Evolutionary conservation across 129 eudicot genomes (phyloP), one percentile per base, ranked within the genome.

Genomic region (Scalesia atractyloides): DNA sequence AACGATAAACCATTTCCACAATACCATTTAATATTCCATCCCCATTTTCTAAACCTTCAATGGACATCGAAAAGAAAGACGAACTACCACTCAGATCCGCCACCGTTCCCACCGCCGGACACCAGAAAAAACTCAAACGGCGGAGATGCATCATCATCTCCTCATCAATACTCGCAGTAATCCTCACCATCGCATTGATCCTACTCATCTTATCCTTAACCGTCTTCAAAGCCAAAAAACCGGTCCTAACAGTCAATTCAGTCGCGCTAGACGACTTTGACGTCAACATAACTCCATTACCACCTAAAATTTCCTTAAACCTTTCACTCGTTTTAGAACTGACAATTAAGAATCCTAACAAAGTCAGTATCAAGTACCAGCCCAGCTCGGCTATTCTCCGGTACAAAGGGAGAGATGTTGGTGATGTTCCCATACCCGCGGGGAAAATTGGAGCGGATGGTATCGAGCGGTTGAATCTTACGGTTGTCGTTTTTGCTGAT

Each of bases 401-500:
- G 30, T 89, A 85, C 79, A 78, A 82, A 46, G 92, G 89, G 9
- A 48, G 73, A 13, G 88, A 75, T 8, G 84, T 93, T 24, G 98
- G 95, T 3, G 69, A 87, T 62, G 98, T 76, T 15, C 95, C 98
- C 5, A 50, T 93, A 10, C 92, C 92, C 0, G 85, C 95, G 18
- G 92, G 95, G 0, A 49, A 74, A 62, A 93, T 93, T 24, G 85
- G 82, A 2, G 62, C 92, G 10, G 85, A 83, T 26, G 69, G 60
- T 14, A 78, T 84, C 3, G 62, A 52, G 24, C n/a, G 78, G 0
- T 9, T 93, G 83, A 87, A 93, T 70, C 72, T 93, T 17, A 85
- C 96, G 22, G 68, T 93, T 14, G 84, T 88, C 5, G 41, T 93
- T 4, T 82, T 85, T 80, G 97, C 92, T 7, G 98, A 93, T 84